phyloP scores from a whole-genome alignment of 2,329 filamentous ascomycete species.

The Fusarium guadeloupense region DNA sequence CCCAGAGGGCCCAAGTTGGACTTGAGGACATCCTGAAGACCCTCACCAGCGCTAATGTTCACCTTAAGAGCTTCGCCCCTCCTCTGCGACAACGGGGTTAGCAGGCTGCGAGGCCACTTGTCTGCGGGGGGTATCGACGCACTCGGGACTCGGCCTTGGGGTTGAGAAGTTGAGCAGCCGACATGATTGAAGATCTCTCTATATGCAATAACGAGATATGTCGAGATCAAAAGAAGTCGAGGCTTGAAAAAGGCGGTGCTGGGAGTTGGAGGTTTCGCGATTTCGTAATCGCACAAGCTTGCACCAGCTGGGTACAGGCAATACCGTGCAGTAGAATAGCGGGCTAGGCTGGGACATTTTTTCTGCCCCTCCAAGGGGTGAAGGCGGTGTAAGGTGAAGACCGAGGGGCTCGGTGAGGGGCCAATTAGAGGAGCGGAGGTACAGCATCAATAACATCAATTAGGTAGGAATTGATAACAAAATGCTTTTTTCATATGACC shows the following conservation, averaged over 20 bases:
- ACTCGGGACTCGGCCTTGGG: conserved; percentile 98
- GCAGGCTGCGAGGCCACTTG: conserved; percentile 35
- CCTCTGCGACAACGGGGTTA: conserved; percentile 65
- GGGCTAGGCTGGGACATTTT: conserved; percentile 48
- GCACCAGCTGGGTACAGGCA: conserved; percentile 43
- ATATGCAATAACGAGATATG: conserved; percentile 30
- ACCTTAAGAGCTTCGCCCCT: conserved; percentile 95
- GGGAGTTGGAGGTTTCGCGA: conserved; percentile 39
- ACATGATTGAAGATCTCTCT: conserved; percentile 68
- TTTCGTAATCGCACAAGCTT: conserved; percentile 47
- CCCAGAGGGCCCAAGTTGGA: conserved; percentile 94
- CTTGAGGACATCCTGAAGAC: conserved; percentile 91
- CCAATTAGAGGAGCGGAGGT: conserved; percentile 28
- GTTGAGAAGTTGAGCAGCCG: conserved; percentile 96
- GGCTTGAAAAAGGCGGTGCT: conserved; percentile 26
- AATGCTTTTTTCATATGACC: no score
- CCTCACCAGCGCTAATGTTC: conserved; percentile 97
- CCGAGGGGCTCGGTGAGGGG: conserved; percentile 28
- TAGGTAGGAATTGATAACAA: no score
- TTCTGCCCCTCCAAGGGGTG: conserved; percentile 44
- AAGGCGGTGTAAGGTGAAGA: conserved; percentile 46
- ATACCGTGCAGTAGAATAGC: conserved; percentile 32
- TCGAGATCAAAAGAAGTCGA: conserved; percentile 36
- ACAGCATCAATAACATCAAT: no score
- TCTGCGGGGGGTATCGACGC: conserved; percentile 52